These are phyloP conservation scores for Curvularia eragrostidis DNA, from an alignment of 2,329 filamentous ascomycete species.

Conservation along the genomic window DNA sequence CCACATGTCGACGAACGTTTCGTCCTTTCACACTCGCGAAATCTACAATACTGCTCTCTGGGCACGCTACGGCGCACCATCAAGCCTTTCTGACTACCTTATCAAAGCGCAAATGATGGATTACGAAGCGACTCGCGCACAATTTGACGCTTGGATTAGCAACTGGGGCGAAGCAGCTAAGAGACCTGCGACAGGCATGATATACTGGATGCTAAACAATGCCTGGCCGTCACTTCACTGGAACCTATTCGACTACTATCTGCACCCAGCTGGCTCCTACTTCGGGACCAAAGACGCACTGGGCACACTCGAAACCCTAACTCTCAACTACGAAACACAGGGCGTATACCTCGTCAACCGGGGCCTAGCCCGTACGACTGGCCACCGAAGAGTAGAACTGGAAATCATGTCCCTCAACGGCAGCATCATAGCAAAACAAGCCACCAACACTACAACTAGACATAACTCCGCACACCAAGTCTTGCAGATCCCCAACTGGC, in stretches of 20 bases:
- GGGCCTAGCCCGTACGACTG: constrained; percentile 45
- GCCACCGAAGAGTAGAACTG: constrained; percentile 53
- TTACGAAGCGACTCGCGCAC: constrained; percentile 67
- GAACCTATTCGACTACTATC: constrained; percentile 69
- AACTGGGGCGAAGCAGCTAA: constrained; percentile 56
- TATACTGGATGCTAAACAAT: constrained; percentile 73
- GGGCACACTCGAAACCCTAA: constrained; percentile 58
- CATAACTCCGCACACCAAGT: constrained; percentile 53
- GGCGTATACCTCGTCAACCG: constrained; percentile 64
- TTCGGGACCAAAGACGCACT: constrained; percentile 63
- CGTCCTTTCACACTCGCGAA: constrained; percentile 62
- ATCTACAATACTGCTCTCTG: constrained; percentile 66
- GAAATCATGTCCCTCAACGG: constrained; percentile 61
- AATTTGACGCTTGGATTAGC: constrained; percentile 64
- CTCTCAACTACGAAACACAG: constrained; percentile 60
- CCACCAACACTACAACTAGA: constrained; percentile 40
- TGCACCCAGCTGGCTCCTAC: constrained; percentile 64
- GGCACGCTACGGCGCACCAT: constrained; percentile 60
- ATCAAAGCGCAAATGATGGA: constrained; percentile 67
- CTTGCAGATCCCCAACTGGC: constrained; percentile 37
- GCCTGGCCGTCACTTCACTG: constrained; percentile 71
- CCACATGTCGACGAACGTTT: constrained; percentile 66
- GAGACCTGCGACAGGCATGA: constrained; percentile 64
- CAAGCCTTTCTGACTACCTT: constrained; percentile 64
- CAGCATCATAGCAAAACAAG: constrained; percentile 48